Base-by-base conservation (phyloP, 106 monocot genomes). In the Amphibolis antarctica region DNA sequence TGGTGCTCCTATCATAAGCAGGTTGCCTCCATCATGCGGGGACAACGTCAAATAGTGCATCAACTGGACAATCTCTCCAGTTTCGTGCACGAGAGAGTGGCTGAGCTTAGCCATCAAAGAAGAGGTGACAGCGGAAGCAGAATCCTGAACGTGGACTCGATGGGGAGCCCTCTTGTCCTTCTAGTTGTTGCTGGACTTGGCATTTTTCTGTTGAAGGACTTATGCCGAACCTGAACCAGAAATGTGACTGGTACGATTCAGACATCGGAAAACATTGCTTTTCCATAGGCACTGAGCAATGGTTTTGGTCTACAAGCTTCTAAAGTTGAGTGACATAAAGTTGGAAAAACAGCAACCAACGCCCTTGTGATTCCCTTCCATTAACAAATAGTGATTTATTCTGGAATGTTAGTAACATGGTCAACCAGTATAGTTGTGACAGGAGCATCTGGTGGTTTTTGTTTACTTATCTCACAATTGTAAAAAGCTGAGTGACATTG, bases 21-120 rank as follows among this genome's bases (percentile, higher is more conserved):
- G 88, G 63, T 93, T 26, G 54, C 67, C 50, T 44, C 60, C 0
- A 80, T 98, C 27, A 52, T 68, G 45, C 71, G 85, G 44, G 64
- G 77, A 15, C 98, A 98, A 67, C 79, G 85, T 10, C 86, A 91
- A 46, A 65, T 88, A 14, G 80, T 98, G 79, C 98, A 98, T 64
- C 84, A 88, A 66, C 54, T 98, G 4, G 85, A 85, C 61, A 98
- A 83, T 28, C 67, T 98, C 26, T 69, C 80, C 5, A 98, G 68
- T 57, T 53, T 88, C 42, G 20, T 98, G 20, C 91, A 85, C 18
- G 80, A 98, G 44, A 66, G 78, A 11, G n/a, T 91, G 57, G 76
- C 67, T 28, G 56, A 65, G 58, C 42, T 69, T 53, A 55, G 12
- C 4, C 70, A 28, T 15, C 71, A 75, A 36, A 53, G 30, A 59